phyloP scores from a whole-genome alignment of 352 stramenopile genomes.

The Phytophthora pisi region DNA sequence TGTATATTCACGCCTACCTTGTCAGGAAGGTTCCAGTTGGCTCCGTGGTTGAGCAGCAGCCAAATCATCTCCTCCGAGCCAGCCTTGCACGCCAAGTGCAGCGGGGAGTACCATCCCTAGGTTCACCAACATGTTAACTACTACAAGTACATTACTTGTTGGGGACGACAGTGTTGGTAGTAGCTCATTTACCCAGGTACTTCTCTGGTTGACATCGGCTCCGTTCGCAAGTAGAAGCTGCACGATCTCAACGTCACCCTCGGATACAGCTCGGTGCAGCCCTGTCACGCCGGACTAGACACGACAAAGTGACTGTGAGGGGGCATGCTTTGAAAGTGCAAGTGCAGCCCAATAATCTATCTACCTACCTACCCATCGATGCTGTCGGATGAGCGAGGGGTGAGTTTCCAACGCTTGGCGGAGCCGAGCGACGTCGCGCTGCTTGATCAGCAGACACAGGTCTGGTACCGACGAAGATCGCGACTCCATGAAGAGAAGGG shows the following conservation, averaged over 20 bases:
- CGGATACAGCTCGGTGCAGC: slow-evolving; percentile 68
- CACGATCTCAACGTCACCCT: slow-evolving; percentile 46
- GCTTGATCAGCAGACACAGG: slow-evolving; percentile 63
- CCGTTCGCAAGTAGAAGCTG: slow-evolving; percentile 54
- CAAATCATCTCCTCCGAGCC: slow-evolving; percentile 69
- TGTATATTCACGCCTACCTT: slow-evolving; percentile 41
- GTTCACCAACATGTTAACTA: not conserved
- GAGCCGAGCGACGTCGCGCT: slow-evolving; percentile 44
- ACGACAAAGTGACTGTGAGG: slow-evolving; percentile 4
- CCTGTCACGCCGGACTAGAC: slow-evolving; percentile 64
- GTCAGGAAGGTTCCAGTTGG: slow-evolving; percentile 59
- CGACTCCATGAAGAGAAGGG: slow-evolving; percentile 12
- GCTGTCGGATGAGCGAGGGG: slow-evolving; percentile 42
- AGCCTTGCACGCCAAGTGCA: slow-evolving; percentile 78
- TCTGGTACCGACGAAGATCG: slow-evolving; percentile 31
- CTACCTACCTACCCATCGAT: slow-evolving; percentile 73
- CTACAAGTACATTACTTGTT: slow-evolving; percentile 7
- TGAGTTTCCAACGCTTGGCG: slow-evolving; percentile 37
- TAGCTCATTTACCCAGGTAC: slow-evolving; percentile 54
- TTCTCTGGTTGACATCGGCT: slow-evolving; percentile 57
- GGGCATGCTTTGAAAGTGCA: not conserved
- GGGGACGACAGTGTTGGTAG: not conserved
- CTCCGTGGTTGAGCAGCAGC: slow-evolving; percentile 63
- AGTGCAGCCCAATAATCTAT: not conserved
- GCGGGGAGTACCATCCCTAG: slow-evolving; percentile 74